Evolutionary conservation across 768 basidiomycete species (phyloP).

Genomic region (Suillus plorans): DNA sequence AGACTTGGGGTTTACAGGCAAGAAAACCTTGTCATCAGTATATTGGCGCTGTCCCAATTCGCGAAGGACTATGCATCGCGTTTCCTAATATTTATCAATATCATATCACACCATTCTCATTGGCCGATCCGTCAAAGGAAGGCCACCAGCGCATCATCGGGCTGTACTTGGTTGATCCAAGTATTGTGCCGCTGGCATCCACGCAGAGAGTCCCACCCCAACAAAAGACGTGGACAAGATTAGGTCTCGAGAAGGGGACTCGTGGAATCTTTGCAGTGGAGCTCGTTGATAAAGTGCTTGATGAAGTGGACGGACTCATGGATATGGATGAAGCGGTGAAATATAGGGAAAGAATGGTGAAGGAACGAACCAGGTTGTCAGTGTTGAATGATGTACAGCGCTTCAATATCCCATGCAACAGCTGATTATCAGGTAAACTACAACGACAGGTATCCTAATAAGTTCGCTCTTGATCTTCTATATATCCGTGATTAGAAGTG

Average conservation of each 20-base stretch:
- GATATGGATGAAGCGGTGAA: conserved; percentile 35
- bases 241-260: conserved; percentile 29
- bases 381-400: conserved; percentile 42
- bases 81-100: conserved; percentile 63
- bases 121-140: conserved; percentile 39
- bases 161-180: conserved; percentile 52
- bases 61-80: conserved; percentile 38
- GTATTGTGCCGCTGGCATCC: conserved; percentile 39
- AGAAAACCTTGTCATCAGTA: conserved; percentile 50
- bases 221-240: conserved; percentile 44
- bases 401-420: conserved; percentile 52
- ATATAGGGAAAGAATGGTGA: conserved; percentile 31
- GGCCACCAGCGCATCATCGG: conserved; percentile 45
- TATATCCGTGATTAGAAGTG: conserved; percentile 23
- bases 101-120: conserved; percentile 36
- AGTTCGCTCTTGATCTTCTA: background rate
- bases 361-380: conserved; percentile 37
- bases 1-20: conserved; percentile 50
- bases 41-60: conserved; percentile 41
- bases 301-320: conserved; percentile 40
- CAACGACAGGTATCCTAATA: conserved; percentile 1
- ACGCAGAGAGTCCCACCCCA: conserved; percentile 50
- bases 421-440: conserved; percentile 13
- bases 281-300: conserved; percentile 41
- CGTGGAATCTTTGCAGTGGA: conserved; percentile 27